These are phyloP conservation scores for Talaromyces proteolyticus DNA, from an alignment of 495 filamentous ascomycete genomes.

Conservation along the genomic window DNA sequence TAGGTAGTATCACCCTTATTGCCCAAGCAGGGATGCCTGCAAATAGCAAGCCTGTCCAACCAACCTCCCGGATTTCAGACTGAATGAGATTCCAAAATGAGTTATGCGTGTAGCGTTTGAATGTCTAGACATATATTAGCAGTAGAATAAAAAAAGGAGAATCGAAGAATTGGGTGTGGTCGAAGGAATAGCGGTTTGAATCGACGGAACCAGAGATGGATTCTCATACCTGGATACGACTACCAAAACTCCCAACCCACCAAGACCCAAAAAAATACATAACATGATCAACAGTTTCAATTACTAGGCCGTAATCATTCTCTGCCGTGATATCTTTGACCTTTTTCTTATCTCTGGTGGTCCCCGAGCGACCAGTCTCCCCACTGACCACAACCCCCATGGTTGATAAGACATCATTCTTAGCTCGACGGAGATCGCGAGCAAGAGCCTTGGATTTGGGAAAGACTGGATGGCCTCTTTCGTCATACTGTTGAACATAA, in stretches of 20 bases:
- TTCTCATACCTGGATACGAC: conserved; percentile 38
- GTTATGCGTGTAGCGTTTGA: conserved; percentile 32
- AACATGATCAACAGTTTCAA: conserved; percentile 35
- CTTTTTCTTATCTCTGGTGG: conserved; percentile 33
- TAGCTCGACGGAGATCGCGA: conserved; percentile 41
- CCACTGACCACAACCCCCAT: conserved; percentile 47
- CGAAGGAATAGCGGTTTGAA: conserved; percentile 1
- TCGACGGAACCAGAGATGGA: background rate
- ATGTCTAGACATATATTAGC: conserved; percentile 26
- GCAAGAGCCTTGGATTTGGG: conserved; percentile 41
- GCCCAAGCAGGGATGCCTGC: conserved; percentile 41
- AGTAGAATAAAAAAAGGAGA: background rate
- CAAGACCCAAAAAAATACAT: conserved; percentile 36
- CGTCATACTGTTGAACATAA: conserved; percentile 61
- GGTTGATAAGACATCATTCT: conserved; percentile 53
- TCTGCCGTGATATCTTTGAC: conserved; percentile 38
- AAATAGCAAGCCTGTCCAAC: conserved; percentile 35
- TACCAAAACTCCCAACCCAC: conserved; percentile 37
- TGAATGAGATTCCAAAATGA: conserved; percentile 32
- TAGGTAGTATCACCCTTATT: conserved; percentile 30
- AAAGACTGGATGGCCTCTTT: conserved; percentile 64
- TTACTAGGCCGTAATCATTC: conserved; percentile 44
- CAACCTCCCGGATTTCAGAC: conserved; percentile 27
- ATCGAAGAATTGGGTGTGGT: background rate
- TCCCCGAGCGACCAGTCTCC: conserved; percentile 28